These are phyloP conservation scores for Noccaea caerulescens DNA, from an alignment of 345 rosid species.

Conservation along the genomic window DNA sequence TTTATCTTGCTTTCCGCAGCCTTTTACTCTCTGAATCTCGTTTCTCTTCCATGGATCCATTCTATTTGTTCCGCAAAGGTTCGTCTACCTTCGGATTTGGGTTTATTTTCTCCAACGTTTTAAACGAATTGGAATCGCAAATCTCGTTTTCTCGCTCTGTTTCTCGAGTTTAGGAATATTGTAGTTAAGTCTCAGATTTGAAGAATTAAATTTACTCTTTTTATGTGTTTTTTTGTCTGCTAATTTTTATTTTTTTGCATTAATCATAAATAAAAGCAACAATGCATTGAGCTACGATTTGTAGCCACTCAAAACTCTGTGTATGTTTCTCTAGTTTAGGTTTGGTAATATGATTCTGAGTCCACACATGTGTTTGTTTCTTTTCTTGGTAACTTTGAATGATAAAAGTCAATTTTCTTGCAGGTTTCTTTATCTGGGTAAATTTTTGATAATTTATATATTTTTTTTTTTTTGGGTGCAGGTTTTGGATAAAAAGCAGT, in stretches of 20 bases:
- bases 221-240: conserved; percentile 6
- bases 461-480: neutral
- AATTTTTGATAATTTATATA: neutral
- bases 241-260: conserved; percentile 3
- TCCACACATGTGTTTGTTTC: conserved; percentile 28
- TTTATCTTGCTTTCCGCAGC: conserved; percentile 35
- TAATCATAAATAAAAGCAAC: conserved; percentile 10
- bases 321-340: conserved; percentile 2
- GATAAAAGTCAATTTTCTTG: neutral
- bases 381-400: conserved; percentile 11
- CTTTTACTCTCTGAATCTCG: conserved; percentile 28
- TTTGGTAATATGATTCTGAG: conserved; percentile 23
- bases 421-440: neutral
- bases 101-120: neutral
- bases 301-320: conserved; percentile 20
- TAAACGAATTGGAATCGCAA: neutral
- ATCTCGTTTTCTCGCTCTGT: conserved; percentile 7
- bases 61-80: conserved; percentile 72
- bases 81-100: conserved; percentile 29
- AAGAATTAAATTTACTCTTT: neutral
- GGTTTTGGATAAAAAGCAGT: neutral
- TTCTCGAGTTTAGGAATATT: neutral
- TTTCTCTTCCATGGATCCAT: conserved; percentile 64
- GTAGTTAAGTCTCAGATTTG: conserved; percentile 15
- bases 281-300: conserved; percentile 30